phyloP scores from a whole-genome alignment of 208 protist genomes.

The Angomonas desouzai region DNA sequence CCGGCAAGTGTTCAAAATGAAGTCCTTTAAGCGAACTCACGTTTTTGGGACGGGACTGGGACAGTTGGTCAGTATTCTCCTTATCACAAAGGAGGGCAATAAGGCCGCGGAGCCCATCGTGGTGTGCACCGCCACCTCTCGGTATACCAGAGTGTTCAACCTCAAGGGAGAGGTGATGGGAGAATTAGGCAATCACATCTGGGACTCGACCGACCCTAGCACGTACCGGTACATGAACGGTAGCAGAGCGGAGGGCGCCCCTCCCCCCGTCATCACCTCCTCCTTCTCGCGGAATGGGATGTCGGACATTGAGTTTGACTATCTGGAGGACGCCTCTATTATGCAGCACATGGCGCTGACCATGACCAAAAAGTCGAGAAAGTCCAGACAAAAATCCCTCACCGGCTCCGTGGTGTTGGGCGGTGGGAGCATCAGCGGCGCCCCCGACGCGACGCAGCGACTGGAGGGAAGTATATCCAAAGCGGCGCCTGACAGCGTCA shows the following conservation, averaged over 20 bases:
- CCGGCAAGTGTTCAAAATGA: conserved; percentile 25
- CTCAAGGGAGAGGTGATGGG: conserved; percentile 59
- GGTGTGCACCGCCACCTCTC: conserved; percentile 50
- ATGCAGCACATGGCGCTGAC: conserved; percentile 9
- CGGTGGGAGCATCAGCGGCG: background rate
- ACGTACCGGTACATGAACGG: conserved; percentile 62
- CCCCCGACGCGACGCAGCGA: background rate
- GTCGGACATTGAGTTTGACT: conserved; percentile 14
- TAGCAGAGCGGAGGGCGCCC: conserved; percentile 14
- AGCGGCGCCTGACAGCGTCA: background rate
- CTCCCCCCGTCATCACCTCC: conserved; percentile 11
- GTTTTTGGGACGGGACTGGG: conserved; percentile 41
- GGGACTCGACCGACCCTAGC: conserved; percentile 24
- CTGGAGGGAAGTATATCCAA: background rate
- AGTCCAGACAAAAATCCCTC: background rate
- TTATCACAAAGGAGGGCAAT: conserved; percentile 13
- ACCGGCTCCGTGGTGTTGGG: background rate
- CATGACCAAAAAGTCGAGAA: background rate
- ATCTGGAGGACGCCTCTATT: conserved; percentile 6
- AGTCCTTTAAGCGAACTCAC: conserved; percentile 30
- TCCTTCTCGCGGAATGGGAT: background rate
- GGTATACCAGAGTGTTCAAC: conserved; percentile 69
- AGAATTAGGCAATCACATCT: conserved; percentile 71
- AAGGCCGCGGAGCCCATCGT: conserved; percentile 53
- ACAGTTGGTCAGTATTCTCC: conserved; percentile 19